Evolutionary conservation across 352 stramenopile genomes (phyloP).

Genomic region (Pythium plurisporium): DNA sequence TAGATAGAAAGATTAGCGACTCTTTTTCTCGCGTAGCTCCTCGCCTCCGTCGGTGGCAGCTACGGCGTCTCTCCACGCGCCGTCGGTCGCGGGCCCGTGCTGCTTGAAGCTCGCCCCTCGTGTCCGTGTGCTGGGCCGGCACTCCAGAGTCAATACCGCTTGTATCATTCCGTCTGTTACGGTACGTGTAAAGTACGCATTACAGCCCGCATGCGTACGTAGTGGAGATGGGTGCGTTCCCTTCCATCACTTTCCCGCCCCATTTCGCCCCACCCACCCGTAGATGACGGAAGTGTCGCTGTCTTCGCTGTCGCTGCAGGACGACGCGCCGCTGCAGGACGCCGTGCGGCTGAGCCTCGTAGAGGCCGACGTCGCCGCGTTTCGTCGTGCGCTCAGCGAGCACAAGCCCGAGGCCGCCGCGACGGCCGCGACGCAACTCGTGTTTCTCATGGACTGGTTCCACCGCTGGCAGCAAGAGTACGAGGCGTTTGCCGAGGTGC

Average conservation of each 20-base stretch:
- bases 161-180: too few relatives aligned
- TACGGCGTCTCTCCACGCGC: too few relatives aligned
- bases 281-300: constrained; percentile 27
- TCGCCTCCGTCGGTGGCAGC: neutral
- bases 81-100: too few relatives aligned
- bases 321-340: constrained; percentile 36
- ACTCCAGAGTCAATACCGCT: too few relatives aligned
- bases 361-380: constrained; percentile 40
- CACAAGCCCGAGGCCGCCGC: constrained; percentile 21
- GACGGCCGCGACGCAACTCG: constrained; percentile 33
- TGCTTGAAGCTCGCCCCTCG: neutral
- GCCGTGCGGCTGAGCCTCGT: constrained; percentile 60
- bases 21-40: neutral
- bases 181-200: neutral
- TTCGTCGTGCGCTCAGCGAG: constrained; percentile 29
- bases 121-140: too few relatives aligned
- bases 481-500: constrained; percentile 69
- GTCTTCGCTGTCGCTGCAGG: constrained; percentile 39
- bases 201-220: neutral
- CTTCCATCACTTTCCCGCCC: neutral
- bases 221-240: neutral
- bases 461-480: constrained; percentile 87
- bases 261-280: too few relatives aligned
- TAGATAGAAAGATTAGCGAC: too few relatives aligned
- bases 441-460: constrained; percentile 83